These are phyloP conservation scores for Thelonectria olida DNA, from an alignment of 2,329 filamentous ascomycete species.

Conservation along the genomic window DNA sequence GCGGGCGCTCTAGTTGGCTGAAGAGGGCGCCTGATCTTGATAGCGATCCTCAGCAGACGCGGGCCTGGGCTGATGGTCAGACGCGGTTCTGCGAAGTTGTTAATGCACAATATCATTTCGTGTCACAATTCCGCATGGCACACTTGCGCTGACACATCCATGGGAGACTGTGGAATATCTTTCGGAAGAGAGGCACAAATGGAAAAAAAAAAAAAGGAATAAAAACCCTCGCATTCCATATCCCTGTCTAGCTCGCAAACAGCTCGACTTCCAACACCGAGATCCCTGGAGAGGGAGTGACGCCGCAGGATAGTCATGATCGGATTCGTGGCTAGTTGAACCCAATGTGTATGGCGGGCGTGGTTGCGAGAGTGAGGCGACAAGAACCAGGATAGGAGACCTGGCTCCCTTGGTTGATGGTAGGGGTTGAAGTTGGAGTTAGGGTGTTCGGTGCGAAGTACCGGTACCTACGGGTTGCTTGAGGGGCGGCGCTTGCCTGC, in stretches of 20 bases:
- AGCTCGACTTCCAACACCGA: conserved; percentile 22
- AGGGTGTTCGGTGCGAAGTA: conserved; percentile 33
- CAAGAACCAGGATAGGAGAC: conserved; percentile 26
- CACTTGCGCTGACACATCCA: conserved; percentile 14
- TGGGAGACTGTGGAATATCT: background rate
- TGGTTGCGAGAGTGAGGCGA: conserved; percentile 20
- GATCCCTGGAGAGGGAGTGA: conserved; percentile 17
- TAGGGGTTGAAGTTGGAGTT: conserved; percentile 19
- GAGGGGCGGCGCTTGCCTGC: conserved; percentile 18
- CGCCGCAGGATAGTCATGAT: conserved; percentile 7
- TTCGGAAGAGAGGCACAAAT: background rate
- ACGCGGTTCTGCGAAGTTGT: conserved; percentile 21
- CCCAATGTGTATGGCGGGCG: conserved; percentile 1
- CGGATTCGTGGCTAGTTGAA: conserved; percentile 4
- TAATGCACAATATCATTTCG: conserved; percentile 18
- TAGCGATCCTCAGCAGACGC: conserved; percentile 19
- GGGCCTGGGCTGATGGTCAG: conserved; percentile 31
- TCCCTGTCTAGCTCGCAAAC: conserved; percentile 33
- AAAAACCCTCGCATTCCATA: conserved; percentile 28
- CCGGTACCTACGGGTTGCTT: conserved; percentile 27
- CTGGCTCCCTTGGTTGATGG: background rate
- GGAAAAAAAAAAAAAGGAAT: background rate
- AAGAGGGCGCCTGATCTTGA: conserved; percentile 29
- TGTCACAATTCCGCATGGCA: background rate
- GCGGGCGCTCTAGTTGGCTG: conserved; percentile 28